phyloP scores from a whole-genome alignment of 257 asterid species.

The Penstemon eatonii region DNA sequence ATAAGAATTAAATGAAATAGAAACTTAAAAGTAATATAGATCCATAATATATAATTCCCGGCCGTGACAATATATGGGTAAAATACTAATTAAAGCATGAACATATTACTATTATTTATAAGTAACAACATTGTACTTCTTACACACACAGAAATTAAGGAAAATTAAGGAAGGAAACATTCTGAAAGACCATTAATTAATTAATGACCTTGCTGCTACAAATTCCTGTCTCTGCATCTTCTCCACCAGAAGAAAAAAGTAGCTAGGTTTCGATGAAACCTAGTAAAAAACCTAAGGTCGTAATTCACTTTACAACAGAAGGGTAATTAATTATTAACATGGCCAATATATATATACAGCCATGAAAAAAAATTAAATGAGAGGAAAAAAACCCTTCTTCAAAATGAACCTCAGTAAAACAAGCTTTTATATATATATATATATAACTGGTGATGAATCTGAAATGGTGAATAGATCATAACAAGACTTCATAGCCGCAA shows the following conservation, averaged over 20 bases:
- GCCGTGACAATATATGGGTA: neutral
- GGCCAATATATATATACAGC: constrained; percentile 27
- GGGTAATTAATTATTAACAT: constrained; percentile 36
- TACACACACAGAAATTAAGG: constrained; percentile 27
- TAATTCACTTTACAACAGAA: constrained; percentile 37
- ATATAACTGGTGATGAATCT: neutral
- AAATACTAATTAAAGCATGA: constrained; percentile 1
- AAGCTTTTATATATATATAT: neutral
- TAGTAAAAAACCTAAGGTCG: constrained; percentile 27
- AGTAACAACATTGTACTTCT: constrained; percentile 13
- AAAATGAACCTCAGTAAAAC: constrained; percentile 47
- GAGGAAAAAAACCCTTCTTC: constrained; percentile 36
- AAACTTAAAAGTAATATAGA: no score
- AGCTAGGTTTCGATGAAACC: constrained; percentile 20
- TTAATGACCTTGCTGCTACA: constrained; percentile 18
- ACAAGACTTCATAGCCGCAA: constrained; percentile 13
- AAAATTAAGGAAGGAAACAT: constrained; percentile 23
- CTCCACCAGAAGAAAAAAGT: constrained; percentile 32
- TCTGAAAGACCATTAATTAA: constrained; percentile 18
- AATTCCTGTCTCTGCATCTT: constrained; percentile 20
- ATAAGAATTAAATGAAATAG: no score
- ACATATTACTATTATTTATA: neutral
- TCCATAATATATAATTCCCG: no score
- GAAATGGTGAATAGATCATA: constrained; percentile 27
- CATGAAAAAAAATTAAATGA: constrained; percentile 35